A percentile compares a stretch with the other conserved stretches of the same genome.
Evolutionary conservation across 208 protist species (phyloP).

Genomic region (Phytomonas francai): DNA sequence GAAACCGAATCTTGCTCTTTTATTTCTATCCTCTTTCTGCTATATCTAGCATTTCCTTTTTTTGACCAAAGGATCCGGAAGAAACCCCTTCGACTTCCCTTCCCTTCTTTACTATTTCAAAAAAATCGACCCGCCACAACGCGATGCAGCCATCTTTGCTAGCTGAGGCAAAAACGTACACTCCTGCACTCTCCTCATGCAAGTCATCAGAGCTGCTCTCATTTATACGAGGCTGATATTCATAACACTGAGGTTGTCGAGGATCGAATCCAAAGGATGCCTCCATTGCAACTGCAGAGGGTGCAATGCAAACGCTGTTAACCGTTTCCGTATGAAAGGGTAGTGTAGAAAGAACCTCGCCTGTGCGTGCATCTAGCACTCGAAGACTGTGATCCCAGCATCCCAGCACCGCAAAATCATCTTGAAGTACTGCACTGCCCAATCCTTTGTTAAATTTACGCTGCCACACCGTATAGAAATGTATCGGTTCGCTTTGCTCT

Average conservation of each 20-base stretch:
- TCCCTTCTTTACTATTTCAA: neutral
- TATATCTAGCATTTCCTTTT: neutral
- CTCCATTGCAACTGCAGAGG: slow-evolving; percentile 12
- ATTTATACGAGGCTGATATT: neutral
- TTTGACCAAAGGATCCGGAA: neutral
- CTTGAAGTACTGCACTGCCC: slow-evolving; percentile 42
- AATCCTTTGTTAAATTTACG: slow-evolving; percentile 43
- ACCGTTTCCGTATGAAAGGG: slow-evolving; percentile 46
- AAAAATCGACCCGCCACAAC: slow-evolving; percentile 69
- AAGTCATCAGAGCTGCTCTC: neutral
- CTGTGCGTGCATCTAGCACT: slow-evolving; percentile 43
- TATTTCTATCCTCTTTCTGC: neutral
- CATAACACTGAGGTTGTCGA: slow-evolving; percentile 23
- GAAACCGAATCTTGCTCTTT: neutral
- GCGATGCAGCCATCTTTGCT: slow-evolving; percentile 60
- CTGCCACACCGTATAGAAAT: slow-evolving; percentile 25
- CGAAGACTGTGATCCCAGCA: slow-evolving; percentile 75
- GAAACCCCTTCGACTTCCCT: neutral
- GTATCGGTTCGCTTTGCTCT: neutral
- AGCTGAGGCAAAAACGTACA: slow-evolving; percentile 64
- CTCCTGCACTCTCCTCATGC: slow-evolving; percentile 12
- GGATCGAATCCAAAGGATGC: slow-evolving; percentile 66
- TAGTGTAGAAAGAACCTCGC: slow-evolving; percentile 46
- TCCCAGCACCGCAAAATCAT: slow-evolving; percentile 42
- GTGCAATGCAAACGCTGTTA: slow-evolving; percentile 35